Evolutionary conservation across 163 green algal species (phyloP), one percentile per base, ranked within the genome.

Genomic region (Trebouxia gelatinosa): DNA sequence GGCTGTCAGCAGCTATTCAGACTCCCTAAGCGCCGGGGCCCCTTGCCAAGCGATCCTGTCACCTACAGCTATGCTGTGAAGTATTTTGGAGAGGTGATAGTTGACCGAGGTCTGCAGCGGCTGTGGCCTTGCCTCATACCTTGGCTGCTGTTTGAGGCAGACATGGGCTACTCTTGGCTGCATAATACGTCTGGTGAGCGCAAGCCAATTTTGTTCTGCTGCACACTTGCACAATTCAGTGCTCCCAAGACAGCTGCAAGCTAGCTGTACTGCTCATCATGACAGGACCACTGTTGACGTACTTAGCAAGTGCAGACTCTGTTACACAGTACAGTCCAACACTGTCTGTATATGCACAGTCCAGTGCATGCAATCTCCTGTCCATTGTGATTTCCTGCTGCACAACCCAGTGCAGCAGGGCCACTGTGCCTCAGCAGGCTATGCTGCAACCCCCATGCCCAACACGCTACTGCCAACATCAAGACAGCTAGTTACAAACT

Each of bases 41-140:
- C 57, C 57, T 6, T n/a, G n/a, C n/a, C n/a, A n/a, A n/a, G n/a
- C n/a, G n/a, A 34, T 6, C 26, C 57, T 16, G 7, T 28, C 4
- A 5, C 37, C 3, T n/a, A 35, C 13, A 11, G 6, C n/a, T 21
- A 28, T 37, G 57, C 35, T 66, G 57, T 28, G 6, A 35, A 26
- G 5, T 21, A 4, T 35, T 66, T 26, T 66, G 57, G 57, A 37
- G 6, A 66, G n/a, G 23, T 66, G 17, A 35, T 66, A 37, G 23
- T 66, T 35, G 57, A 66, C 26, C n/a, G 57, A 5, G 26, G 26
- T 11, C n/a, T 66, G 21, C n/a, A 38, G 5, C 26, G 21, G 23
- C 57, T 66, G 26, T 66, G 57, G 57, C 57, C 57, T 16, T 66
- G 57, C 57, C 57, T 66, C 57, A 66, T 66, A 5, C 57, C n/a